These are phyloP conservation scores for Prunus campanulata DNA, from an alignment of 306 rosid genomes.

Conservation along the genomic window DNA sequence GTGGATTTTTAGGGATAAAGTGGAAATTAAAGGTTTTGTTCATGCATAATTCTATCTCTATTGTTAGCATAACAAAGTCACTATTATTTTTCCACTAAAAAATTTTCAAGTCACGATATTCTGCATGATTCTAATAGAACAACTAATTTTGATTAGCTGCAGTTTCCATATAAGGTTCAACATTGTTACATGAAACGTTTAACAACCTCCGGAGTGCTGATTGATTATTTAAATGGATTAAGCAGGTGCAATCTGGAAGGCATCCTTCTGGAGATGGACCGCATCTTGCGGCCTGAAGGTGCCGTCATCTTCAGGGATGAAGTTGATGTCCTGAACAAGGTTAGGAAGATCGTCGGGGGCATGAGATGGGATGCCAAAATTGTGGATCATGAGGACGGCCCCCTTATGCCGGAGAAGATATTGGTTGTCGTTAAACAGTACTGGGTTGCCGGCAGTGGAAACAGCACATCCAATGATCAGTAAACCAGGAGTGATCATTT, in stretches of 20 bases:
- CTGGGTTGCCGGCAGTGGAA: slow-evolving; percentile 61
- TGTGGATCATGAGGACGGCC: slow-evolving; percentile 94
- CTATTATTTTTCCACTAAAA: background rate
- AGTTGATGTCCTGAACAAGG: slow-evolving; percentile 75
- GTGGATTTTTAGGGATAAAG: background rate
- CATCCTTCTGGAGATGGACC: slow-evolving; percentile 93
- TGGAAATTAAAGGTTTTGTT: background rate
- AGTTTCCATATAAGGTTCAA: background rate
- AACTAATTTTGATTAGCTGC: background rate
- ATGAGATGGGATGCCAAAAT: slow-evolving; percentile 86
- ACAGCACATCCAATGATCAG: slow-evolving; percentile 45
- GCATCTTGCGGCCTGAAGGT: slow-evolving; percentile 90
- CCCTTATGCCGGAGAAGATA: slow-evolving; percentile 81
- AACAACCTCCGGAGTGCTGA: background rate
- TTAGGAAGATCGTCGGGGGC: slow-evolving; percentile 69
- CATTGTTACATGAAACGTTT: background rate
- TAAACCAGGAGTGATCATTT: slow-evolving; percentile 2
- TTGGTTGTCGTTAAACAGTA: slow-evolving; percentile 71
- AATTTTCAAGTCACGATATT: too few species aligned
- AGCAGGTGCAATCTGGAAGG: slow-evolving; percentile 79
- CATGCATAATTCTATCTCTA: background rate
- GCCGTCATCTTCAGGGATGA: slow-evolving; percentile 67
- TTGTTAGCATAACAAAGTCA: background rate
- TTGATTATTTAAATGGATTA: background rate
- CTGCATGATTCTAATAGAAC: background rate